Evolutionary conservation across 2,329 filamentous ascomycete genomes (phyloP).

Genomic region (Paraconiothyrium sp.): DNA sequence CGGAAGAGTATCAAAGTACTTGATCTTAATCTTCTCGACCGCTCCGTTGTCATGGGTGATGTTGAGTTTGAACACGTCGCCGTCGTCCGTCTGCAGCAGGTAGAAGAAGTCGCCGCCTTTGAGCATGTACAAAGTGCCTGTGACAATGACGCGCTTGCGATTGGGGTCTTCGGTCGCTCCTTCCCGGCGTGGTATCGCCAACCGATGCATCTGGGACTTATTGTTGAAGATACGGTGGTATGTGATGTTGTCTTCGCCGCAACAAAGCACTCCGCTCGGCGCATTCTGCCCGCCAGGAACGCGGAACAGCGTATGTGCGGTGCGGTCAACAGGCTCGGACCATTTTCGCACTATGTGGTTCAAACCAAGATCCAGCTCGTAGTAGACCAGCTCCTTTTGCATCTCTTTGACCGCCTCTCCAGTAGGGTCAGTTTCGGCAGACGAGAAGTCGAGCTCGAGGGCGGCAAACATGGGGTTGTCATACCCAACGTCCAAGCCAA

Average conservation of each 20-base stretch:
- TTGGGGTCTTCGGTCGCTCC: constrained; percentile 92
- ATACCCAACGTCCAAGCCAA: constrained; percentile 93
- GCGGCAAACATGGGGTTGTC: constrained; percentile 97
- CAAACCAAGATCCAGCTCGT: constrained; percentile 93
- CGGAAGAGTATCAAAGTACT: constrained; percentile 97
- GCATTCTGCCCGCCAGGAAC: constrained; percentile 94
- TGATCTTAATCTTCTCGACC: constrained; percentile 85
- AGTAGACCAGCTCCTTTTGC: constrained; percentile 94
- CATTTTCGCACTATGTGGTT: constrained; percentile 98
- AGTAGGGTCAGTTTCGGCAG: constrained; percentile 88
- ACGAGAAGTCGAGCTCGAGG: constrained; percentile 91
- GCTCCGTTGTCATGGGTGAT: constrained; percentile 77
- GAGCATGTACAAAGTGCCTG: constrained; percentile 97
- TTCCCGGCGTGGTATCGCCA: constrained; percentile 86
- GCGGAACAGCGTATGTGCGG: constrained; percentile 89
- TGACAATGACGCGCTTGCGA: constrained; percentile 84
- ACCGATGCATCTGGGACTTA: constrained; percentile 80
- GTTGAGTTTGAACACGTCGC: constrained; percentile 97
- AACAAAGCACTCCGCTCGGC: constrained; percentile 93
- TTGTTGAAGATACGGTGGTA: constrained; percentile 88
- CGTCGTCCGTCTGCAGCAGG: constrained; percentile 92
- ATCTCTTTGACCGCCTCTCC: constrained; percentile 82
- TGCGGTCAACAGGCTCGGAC: constrained; percentile 92
- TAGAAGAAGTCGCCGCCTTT: constrained; percentile 94
- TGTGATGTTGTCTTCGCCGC: constrained; percentile 91